Evolutionary conservation across 192 early-diverging fungal species (phyloP).

Genomic region (Dimargaris cristalligena): DNA sequence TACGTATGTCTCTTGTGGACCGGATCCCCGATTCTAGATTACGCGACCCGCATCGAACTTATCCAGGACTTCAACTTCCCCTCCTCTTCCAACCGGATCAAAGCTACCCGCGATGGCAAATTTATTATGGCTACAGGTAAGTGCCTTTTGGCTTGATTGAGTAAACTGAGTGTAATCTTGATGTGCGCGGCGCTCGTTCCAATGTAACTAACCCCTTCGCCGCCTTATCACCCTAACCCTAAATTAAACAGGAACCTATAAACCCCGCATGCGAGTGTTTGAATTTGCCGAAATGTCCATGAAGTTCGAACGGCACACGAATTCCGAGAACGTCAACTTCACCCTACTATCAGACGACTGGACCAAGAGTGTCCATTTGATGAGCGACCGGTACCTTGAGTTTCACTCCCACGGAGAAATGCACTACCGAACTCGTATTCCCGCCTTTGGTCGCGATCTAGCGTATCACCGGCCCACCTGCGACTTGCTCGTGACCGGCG

Average conservation of each 20-base stretch:
- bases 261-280: constrained; percentile 90
- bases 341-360: constrained; percentile 83
- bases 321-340: constrained; percentile 83
- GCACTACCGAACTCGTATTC: constrained; percentile 86
- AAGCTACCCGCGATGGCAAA: constrained; percentile 69
- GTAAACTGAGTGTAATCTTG: too few species aligned
- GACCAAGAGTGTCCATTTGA: constrained; percentile 87
- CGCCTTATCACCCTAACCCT: too few species aligned
- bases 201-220: too few species aligned
- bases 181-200: too few species aligned
- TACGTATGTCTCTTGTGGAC: too few species aligned
- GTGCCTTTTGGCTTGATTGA: too few species aligned
- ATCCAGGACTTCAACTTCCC: constrained; percentile 99
- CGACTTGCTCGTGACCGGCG: constrained; percentile 70
- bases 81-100: constrained; percentile 72
- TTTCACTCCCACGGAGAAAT: constrained; percentile 91
- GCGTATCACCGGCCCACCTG: constrained; percentile 84
- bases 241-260: constrained; percentile 91
- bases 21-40: constrained; percentile 31
- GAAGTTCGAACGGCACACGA: constrained; percentile 96
- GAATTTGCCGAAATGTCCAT: constrained; percentile 85
- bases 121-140: constrained; percentile 77
- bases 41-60: constrained; percentile 77
- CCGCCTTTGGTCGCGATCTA: constrained; percentile 83
- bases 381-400: constrained; percentile 78